Conservation (phyloP, 2,329 filamentous ascomycete genomes). For the Onygena corvina region DNA sequence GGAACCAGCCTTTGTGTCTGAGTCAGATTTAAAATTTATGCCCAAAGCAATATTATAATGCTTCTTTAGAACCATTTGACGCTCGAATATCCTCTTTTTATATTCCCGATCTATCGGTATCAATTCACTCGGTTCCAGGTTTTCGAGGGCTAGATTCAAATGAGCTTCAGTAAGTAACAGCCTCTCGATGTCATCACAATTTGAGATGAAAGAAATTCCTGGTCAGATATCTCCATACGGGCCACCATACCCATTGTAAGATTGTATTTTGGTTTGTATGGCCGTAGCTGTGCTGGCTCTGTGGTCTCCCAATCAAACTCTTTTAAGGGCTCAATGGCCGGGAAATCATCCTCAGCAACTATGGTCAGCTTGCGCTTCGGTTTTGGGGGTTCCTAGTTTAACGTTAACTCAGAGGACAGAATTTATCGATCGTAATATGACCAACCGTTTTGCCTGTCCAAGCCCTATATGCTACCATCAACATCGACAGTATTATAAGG, state of each 20-base stretch:
- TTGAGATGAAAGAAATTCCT: neutral
- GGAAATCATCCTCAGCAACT: conserved; percentile 10
- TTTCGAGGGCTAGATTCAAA: conserved; percentile 41
- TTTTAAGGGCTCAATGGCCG: conserved; percentile 27
- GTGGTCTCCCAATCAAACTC: conserved; percentile 42
- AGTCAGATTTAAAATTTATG: conserved; percentile 19
- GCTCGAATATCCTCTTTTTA: conserved; percentile 39
- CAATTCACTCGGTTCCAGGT: conserved; percentile 42
- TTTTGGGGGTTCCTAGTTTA: neutral
- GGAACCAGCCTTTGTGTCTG: conserved; percentile 8
- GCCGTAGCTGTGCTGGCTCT: conserved; percentile 43
- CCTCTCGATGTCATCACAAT: neutral
- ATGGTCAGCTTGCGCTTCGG: conserved; percentile 2
- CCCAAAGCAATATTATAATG: conserved; percentile 33
- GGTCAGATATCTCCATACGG: conserved; percentile 14
- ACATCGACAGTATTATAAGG: conserved; percentile 10
- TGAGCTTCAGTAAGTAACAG: neutral
- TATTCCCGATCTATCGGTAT: conserved; percentile 51
- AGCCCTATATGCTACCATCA: conserved; percentile 8
- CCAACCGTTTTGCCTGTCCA: neutral
- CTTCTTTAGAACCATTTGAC: conserved; percentile 36
- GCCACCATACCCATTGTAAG: conserved; percentile 56
- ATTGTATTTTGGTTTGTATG: conserved; percentile 51
- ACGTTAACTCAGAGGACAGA: neutral
- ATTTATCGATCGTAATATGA: neutral